phyloP scores from a whole-genome alignment of 2,329 filamentous ascomycete genomes.

The Epichloe festucae region DNA sequence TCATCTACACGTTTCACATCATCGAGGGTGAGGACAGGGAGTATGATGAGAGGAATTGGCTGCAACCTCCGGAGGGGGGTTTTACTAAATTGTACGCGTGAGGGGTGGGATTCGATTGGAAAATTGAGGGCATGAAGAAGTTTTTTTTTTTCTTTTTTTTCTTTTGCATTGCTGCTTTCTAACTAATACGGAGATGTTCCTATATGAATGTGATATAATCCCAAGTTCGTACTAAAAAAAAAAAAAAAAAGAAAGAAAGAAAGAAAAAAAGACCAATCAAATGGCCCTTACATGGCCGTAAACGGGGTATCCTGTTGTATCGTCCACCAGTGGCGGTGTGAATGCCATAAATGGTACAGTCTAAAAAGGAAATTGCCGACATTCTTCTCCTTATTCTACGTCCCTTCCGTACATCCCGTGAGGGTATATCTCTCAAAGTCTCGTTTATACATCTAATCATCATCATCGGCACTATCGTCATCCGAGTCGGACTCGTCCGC shows the following conservation, averaged over 20 bases:
- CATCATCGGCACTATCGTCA: slow-evolving; percentile 9
- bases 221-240: background rate
- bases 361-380: background rate
- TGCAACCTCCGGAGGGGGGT: slow-evolving; percentile 69
- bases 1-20: slow-evolving; percentile 95
- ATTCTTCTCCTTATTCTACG: background rate
- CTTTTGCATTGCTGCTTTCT: background rate
- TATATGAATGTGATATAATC: background rate
- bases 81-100: slow-evolving; percentile 56
- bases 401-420: slow-evolving; percentile 1
- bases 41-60: slow-evolving; percentile 86
- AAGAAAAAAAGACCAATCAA: background rate
- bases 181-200: background rate
- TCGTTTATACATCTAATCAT: slow-evolving; percentile 2
- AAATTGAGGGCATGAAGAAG: too few relatives aligned
- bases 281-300: background rate
- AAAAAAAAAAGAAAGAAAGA: background rate
- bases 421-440: background rate
- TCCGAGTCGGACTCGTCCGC: slow-evolving; percentile 23
- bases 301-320: slow-evolving; percentile 7
- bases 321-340: slow-evolving; percentile 1
- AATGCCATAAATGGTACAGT: slow-evolving; percentile 8
- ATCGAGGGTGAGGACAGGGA: slow-evolving; percentile 65
- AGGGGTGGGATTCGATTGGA: background rate
- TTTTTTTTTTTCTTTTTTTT: too few relatives aligned